Percentiles rank a stretch among this genome's conserved stretches.
phyloP scores from a whole-genome alignment of 129 eudicot species.

The Logfia minima region DNA sequence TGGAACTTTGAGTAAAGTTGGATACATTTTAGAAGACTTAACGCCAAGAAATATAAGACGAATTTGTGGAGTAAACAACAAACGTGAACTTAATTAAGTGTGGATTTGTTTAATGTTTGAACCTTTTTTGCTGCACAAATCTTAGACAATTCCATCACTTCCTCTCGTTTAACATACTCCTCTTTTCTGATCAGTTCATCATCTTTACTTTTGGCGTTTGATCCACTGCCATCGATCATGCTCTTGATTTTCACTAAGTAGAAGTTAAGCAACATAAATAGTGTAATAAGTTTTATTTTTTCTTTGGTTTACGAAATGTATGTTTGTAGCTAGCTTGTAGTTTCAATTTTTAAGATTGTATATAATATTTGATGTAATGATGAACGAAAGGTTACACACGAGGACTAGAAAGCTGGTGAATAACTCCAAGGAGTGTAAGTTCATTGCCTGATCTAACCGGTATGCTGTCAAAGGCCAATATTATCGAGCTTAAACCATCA shows the following conservation, averaged over 20 bases:
- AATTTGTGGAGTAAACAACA: constrained; percentile 1
- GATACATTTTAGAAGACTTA: background rate
- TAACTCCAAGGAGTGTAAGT: constrained; percentile 56
- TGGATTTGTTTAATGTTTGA: background rate
- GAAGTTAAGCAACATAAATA: constrained; percentile 16
- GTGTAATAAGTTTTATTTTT: background rate
- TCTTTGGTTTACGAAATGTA: background rate
- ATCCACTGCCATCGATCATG: constrained; percentile 41
- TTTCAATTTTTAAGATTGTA: background rate
- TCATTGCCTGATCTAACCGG: constrained; percentile 50
- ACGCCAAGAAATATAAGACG: background rate
- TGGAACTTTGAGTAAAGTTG: background rate
- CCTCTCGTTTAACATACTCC: constrained; percentile 39
- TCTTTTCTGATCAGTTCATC: constrained; percentile 44
- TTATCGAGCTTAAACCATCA: constrained; percentile 50
- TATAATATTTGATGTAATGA: constrained; percentile 13
- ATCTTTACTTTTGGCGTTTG: constrained; percentile 33
- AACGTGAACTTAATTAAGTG: constrained; percentile 5
- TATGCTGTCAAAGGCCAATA: constrained; percentile 36
- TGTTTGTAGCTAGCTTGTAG: background rate
- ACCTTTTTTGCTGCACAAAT: constrained; percentile 44
- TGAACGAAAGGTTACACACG: constrained; percentile 41
- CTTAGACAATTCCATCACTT: constrained; percentile 29
- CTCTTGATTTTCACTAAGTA: constrained; percentile 47
- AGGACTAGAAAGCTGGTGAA: constrained; percentile 50